phyloP scores from a whole-genome alignment of 106 monocot species.

The Dendrobium nobile region DNA sequence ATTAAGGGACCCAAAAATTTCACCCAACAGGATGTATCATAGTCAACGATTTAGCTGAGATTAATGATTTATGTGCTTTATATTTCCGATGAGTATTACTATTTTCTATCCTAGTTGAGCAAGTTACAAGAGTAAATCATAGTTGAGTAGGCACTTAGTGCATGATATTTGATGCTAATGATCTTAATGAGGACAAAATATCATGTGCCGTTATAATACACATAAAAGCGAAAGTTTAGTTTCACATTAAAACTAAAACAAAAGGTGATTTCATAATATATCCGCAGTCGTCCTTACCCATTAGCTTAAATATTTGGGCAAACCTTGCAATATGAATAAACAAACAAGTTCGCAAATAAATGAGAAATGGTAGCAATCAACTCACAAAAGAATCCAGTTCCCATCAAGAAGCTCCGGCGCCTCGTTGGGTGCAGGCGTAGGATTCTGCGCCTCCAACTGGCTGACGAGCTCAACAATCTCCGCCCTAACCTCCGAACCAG shows the following conservation, averaged over 20 bases:
- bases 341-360: background rate
- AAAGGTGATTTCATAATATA: no score
- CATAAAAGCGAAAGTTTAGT: no score
- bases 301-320: background rate
- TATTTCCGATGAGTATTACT: background rate
- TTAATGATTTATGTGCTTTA: background rate
- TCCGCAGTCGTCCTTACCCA: background rate
- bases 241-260: no score
- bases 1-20: background rate
- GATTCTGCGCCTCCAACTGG: constrained; percentile 55
- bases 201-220: no score
- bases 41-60: background rate
- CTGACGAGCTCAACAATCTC: constrained; percentile 55
- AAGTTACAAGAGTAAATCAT: background rate
- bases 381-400: constrained; percentile 67
- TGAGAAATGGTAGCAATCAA: background rate
- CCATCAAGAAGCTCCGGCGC: constrained; percentile 41
- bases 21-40: background rate
- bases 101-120: background rate
- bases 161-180: background rate
- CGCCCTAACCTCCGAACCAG: constrained; percentile 34
- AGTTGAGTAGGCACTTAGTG: background rate
- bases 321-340: background rate
- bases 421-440: constrained; percentile 42
- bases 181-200: no score